Evolutionary conservation across 2,329 filamentous ascomycete genomes (phyloP).

Genomic region (Colletotrichum trifolii): DNA sequence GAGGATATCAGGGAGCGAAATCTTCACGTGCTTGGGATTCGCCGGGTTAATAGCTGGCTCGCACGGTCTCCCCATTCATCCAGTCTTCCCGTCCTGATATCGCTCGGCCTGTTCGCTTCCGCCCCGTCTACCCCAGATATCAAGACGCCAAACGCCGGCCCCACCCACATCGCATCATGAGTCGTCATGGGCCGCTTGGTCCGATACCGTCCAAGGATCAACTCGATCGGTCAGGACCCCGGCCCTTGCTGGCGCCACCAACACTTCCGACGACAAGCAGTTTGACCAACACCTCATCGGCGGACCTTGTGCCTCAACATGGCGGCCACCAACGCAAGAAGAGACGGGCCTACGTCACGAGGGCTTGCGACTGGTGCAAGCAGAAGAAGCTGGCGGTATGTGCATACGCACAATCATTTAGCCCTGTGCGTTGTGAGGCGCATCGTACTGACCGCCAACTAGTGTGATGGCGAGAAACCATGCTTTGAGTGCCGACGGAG

Average conservation of each 20-base stretch:
- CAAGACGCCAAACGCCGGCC: neutral
- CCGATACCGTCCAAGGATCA: neutral
- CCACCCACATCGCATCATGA: neutral
- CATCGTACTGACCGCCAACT: neutral
- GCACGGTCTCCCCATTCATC: too few relatives aligned
- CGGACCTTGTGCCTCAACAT: too few relatives aligned
- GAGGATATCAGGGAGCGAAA: too few relatives aligned
- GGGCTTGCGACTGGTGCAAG: slow-evolving; percentile 10
- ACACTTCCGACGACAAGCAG: neutral
- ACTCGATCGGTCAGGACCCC: neutral
- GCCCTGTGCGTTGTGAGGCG: neutral
- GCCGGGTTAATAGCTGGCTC: too few relatives aligned
- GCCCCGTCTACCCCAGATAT: neutral
- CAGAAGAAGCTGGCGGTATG: slow-evolving; percentile 9
- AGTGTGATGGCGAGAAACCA: slow-evolving; percentile 3
- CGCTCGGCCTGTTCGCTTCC: neutral
- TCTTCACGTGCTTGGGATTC: too few relatives aligned
- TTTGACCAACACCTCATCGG: too few relatives aligned
- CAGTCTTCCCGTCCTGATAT: neutral
- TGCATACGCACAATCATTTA: neutral
- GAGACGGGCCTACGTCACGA: neutral
- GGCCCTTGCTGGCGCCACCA: too few relatives aligned
- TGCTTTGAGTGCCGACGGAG: slow-evolving; percentile 1
- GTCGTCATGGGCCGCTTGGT: neutral
- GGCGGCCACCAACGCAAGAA: neutral